Conservation (phyloP, 1,284 basidiomycete genomes). For the Ustilago tritici region DNA sequence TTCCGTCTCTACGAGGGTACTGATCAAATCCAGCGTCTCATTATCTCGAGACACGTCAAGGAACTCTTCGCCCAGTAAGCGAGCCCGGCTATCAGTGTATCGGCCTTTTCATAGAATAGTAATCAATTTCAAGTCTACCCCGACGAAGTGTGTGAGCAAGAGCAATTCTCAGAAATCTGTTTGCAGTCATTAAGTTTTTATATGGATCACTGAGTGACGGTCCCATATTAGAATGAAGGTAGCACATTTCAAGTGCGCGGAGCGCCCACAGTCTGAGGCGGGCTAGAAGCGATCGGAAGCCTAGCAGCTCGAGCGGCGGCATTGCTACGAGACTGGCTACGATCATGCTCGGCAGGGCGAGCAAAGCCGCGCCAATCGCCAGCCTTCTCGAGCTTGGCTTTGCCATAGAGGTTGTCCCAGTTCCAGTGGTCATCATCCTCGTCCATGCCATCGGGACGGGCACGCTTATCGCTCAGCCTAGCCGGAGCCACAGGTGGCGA, state of each 20-base stretch:
- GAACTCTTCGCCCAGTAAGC: conserved; percentile 55
- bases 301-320: conserved; percentile 15
- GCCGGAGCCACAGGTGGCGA: conserved; percentile 19
- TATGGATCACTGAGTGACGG: conserved; percentile 2
- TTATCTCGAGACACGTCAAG: conserved; percentile 65
- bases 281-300: conserved; percentile 12
- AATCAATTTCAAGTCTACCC: no score
- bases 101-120: no score
- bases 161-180: no score
- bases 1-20: conserved; percentile 67
- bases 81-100: no score
- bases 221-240: background rate
- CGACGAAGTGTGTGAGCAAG: no score
- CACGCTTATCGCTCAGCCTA: conserved; percentile 30
- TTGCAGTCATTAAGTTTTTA: no score
- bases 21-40: conserved; percentile 66
- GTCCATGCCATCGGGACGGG: conserved; percentile 46
- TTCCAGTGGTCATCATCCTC: conserved; percentile 53
- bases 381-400: conserved; percentile 48
- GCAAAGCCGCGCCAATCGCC: conserved; percentile 53
- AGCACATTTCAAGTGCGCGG: conserved; percentile 25
- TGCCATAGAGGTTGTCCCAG: conserved; percentile 53
- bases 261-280: conserved; percentile 31
- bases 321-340: conserved; percentile 26
- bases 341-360: conserved; percentile 37